These are phyloP conservation scores for Tulasnella sp. DNA, from an alignment of 768 basidiomycete species.

Conservation along the genomic window DNA sequence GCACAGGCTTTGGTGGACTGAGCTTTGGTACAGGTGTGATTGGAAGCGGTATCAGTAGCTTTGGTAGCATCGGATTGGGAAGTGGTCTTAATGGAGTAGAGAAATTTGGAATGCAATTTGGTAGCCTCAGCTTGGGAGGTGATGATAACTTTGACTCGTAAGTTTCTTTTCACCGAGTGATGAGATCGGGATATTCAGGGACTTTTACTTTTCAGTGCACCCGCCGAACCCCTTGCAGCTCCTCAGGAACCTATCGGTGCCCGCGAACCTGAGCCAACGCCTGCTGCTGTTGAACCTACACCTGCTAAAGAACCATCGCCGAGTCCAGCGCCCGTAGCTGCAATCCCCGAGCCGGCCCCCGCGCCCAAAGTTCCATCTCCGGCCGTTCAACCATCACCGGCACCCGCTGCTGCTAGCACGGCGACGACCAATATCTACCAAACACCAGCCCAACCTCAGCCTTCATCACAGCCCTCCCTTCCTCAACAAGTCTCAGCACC, in stretches of 20 bases:
- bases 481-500: no score
- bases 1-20: slow-evolving; percentile 4
- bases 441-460: background rate
- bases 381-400: no score
- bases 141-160: slow-evolving; percentile 28
- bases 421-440: no score
- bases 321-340: no score
- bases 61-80: background rate
- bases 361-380: no score
- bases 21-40: slow-evolving; percentile 7
- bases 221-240: slow-evolving; percentile 3
- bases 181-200: no score
- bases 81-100: slow-evolving; percentile 37
- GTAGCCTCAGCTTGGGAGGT: slow-evolving; percentile 63
- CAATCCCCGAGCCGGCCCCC: no score
- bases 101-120: slow-evolving; percentile 83
- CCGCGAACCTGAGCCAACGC: background rate
- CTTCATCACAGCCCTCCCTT: no score
- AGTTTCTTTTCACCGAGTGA: background rate
- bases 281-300: background rate
- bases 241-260: no score
- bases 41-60: background rate
- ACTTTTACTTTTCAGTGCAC: background rate
- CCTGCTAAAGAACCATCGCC: no score
- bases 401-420: no score